Evolutionary conservation across 2,329 filamentous ascomycete species (phyloP).

Genomic region (Lecanicillium sp.): DNA sequence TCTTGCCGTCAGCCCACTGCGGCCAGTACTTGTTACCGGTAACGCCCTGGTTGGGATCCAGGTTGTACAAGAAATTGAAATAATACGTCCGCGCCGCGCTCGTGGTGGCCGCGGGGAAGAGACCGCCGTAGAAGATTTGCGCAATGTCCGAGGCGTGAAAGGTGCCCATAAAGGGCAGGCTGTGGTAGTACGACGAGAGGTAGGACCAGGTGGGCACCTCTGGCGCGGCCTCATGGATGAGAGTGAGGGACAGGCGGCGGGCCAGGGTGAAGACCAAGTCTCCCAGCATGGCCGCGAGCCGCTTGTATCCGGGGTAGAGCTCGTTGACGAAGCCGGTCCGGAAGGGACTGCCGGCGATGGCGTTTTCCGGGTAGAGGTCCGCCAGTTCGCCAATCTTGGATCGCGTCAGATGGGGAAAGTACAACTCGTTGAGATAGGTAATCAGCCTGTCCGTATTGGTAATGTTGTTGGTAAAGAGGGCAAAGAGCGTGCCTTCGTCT

Average conservation of each 20-base stretch:
- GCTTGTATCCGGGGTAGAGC: constrained; percentile 71
- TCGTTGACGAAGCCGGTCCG: constrained; percentile 53
- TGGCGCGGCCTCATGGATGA: constrained; percentile 39
- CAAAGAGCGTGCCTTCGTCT: constrained; percentile 72
- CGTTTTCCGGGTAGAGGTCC: constrained; percentile 49
- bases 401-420: constrained; percentile 50
- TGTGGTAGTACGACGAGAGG: constrained; percentile 59
- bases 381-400: constrained; percentile 49
- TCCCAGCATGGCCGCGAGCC: constrained; percentile 65
- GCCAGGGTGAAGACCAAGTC: constrained; percentile 69
- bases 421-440: constrained; percentile 49
- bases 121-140: constrained; percentile 59
- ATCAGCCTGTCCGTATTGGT: constrained; percentile 47
- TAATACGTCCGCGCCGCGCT: constrained; percentile 60
- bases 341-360: constrained; percentile 59
- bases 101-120: constrained; percentile 55
- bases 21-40: constrained; percentile 28
- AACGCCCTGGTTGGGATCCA: constrained; percentile 57
- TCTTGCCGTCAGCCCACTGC: constrained; percentile 16
- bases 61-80: constrained; percentile 60
- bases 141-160: constrained; percentile 66
- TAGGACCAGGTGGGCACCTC: constrained; percentile 65
- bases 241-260: constrained; percentile 56
- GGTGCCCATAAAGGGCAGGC: constrained; percentile 63
- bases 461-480: constrained; percentile 61